Conservation (phyloP, 2,329 filamentous ascomycete species). For the Xylogone sp. region DNA sequence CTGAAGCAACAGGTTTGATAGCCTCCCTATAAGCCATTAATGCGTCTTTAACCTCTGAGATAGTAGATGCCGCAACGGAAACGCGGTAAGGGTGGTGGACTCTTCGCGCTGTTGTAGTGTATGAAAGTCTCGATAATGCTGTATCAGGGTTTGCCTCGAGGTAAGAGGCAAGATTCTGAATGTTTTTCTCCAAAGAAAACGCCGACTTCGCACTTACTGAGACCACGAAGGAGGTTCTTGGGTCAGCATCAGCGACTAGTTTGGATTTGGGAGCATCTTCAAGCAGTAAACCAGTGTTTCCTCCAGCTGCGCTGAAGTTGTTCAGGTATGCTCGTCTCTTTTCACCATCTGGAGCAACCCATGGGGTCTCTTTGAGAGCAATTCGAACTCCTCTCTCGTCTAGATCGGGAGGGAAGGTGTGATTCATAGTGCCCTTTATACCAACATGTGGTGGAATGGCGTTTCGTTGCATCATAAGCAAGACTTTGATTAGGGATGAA, state of each 20-base stretch:
- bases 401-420: slow-evolving; percentile 22
- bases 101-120: slow-evolving; percentile 34
- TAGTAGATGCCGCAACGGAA: slow-evolving; percentile 37
- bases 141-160: slow-evolving; percentile 4
- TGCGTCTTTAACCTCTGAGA: slow-evolving; percentile 41
- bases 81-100: slow-evolving; percentile 54
- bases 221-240: slow-evolving; percentile 36
- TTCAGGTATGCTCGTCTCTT: slow-evolving; percentile 31
- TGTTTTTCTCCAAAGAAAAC: slow-evolving; percentile 6
- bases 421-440: slow-evolving; percentile 21
- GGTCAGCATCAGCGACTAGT: slow-evolving; percentile 28
- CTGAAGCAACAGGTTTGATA: slow-evolving; percentile 26
- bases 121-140: slow-evolving; percentile 6
- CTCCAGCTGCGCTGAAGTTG: slow-evolving; percentile 37
- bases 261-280: slow-evolving; percentile 26
- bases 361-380: slow-evolving; percentile 1
- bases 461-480: slow-evolving; percentile 13
- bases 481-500: slow-evolving; percentile 17
- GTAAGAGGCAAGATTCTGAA: slow-evolving; percentile 5
- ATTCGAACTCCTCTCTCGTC: slow-evolving; percentile 26
- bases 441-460: slow-evolving; percentile 7
- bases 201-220: slow-evolving; percentile 40
- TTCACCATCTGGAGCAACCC: slow-evolving; percentile 28
- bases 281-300: slow-evolving; percentile 8
- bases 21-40: slow-evolving; percentile 43